Conservation (phyloP, 73 alveolate species). For the Paraurostyla sp. region DNA sequence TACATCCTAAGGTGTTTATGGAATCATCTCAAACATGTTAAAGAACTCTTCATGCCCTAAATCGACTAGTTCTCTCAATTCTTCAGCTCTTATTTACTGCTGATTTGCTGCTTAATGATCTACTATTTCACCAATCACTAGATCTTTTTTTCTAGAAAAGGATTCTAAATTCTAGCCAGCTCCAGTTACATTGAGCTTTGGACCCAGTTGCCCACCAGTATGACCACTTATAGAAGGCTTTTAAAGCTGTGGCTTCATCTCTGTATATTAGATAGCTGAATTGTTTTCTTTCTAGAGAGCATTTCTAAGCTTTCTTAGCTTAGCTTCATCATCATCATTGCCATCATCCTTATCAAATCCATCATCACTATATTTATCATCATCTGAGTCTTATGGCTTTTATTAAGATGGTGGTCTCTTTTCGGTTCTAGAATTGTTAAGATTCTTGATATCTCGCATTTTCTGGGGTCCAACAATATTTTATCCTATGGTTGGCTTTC, state of each 20-base stretch:
- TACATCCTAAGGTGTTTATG: constrained; percentile 71
- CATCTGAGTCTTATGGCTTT: constrained; percentile 21
- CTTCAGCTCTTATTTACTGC: constrained; percentile 61
- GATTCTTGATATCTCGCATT: constrained; percentile 40
- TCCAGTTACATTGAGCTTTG: not conserved
- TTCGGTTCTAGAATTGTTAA: constrained; percentile 19
- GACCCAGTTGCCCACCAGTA: not conserved
- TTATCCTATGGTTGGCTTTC: not conserved
- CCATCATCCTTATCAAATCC: constrained; percentile 66
- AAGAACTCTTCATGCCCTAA: constrained; percentile 68
- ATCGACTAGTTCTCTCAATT: constrained; percentile 57
- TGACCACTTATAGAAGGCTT: not conserved
- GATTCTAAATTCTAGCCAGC: constrained; percentile 15
- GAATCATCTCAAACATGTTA: constrained; percentile 72
- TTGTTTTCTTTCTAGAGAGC: constrained; percentile 48
- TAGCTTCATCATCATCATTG: constrained; percentile 58
- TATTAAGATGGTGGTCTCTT: constrained; percentile 12
- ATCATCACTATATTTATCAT: constrained; percentile 63
- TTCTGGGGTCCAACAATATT: constrained; percentile 24
- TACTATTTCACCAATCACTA: constrained; percentile 57
- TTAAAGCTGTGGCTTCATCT: constrained; percentile 8
- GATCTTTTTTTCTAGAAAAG: constrained; percentile 41
- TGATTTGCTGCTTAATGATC: constrained; percentile 65
- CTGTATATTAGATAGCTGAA: not conserved
- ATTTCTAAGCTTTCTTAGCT: constrained; percentile 31